These are phyloP conservation scores for Castanea mollissima DNA, from an alignment of 306 rosid genomes.

Conservation along the genomic window DNA sequence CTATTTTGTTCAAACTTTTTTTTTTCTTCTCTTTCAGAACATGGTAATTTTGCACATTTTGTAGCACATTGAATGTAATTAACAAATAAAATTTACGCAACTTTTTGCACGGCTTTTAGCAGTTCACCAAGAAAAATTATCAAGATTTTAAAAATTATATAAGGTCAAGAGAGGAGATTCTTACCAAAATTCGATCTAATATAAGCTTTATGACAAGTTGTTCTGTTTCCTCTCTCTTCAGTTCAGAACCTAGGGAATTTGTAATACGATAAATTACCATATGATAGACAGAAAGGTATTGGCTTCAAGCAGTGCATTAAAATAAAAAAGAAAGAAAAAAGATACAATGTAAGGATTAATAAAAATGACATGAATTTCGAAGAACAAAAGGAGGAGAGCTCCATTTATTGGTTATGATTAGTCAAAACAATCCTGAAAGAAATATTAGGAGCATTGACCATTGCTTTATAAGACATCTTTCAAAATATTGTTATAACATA, in stretches of 20 bases:
- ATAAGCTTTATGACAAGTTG: constrained; percentile 79
- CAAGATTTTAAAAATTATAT: not conserved
- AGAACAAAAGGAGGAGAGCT: not conserved
- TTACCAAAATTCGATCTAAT: constrained; percentile 70
- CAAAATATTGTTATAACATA: too few relatives aligned
- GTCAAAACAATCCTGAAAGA: not conserved
- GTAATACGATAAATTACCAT: constrained; percentile 9
- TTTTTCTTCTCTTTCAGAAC: not conserved
- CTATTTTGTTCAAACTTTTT: not conserved
- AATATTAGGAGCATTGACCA: too few relatives aligned
- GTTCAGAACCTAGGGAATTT: constrained; percentile 59
- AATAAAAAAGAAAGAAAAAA: constrained; percentile 2
- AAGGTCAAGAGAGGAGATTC: constrained; percentile 14
- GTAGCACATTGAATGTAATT: not conserved
- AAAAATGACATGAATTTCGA: not conserved
- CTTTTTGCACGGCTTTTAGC: not conserved
- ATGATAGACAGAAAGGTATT: constrained; percentile 6
- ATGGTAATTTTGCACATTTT: not conserved
- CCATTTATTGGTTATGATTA: not conserved
- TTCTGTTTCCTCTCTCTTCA: constrained; percentile 81
- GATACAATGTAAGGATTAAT: constrained; percentile 1
- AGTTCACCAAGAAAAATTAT: not conserved
- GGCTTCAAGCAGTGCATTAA: constrained; percentile 12
- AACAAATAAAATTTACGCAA: not conserved
- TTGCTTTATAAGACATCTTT: too few relatives aligned